Conservation (phyloP, 1,284 basidiomycete species). For the Cutaneotrichosporon sp. region DNA sequence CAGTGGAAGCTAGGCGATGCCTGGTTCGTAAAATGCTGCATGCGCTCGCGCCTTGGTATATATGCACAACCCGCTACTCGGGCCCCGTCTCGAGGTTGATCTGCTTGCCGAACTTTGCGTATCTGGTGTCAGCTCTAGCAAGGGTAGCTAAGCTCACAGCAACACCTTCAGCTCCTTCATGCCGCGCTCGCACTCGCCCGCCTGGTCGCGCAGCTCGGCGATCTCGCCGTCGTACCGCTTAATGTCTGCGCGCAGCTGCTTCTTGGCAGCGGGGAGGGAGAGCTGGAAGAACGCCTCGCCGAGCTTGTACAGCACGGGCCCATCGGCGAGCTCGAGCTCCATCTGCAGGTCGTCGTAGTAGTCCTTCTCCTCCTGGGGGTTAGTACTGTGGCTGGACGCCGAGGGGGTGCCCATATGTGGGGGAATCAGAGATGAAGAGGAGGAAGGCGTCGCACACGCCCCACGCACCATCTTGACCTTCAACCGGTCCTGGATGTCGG, state of each 20-base stretch:
- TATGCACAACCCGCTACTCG: too few species aligned
- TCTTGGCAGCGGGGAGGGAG: slow-evolving; percentile 67
- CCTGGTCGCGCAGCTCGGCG: slow-evolving; percentile 59
- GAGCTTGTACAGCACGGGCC: slow-evolving; percentile 81
- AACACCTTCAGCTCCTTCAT: slow-evolving; percentile 89
- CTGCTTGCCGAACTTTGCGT: slow-evolving; percentile 88
- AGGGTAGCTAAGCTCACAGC: slow-evolving; percentile 53
- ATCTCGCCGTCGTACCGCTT: slow-evolving; percentile 64
- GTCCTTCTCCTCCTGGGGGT: slow-evolving; percentile 86
- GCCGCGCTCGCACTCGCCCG: slow-evolving; percentile 72
- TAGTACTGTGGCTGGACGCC: too few species aligned
- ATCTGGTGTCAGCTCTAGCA: slow-evolving; percentile 51
- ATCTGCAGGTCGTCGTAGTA: slow-evolving; percentile 83
- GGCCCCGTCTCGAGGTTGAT: slow-evolving; percentile 76
- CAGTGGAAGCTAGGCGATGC: too few species aligned
- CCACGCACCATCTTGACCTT: slow-evolving; percentile 65
- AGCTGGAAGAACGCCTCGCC: slow-evolving; percentile 88
- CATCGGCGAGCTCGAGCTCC: slow-evolving; percentile 84
- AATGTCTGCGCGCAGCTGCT: slow-evolving; percentile 73
- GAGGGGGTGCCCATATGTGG: too few species aligned
- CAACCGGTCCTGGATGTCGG: slow-evolving; percentile 71
- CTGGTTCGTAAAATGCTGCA: too few species aligned
- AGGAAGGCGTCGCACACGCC: too few species aligned
- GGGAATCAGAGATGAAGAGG: neutral
- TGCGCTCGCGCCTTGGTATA: neutral